phyloP scores from a whole-genome alignment of 2,329 filamentous ascomycete species.

The Cordyceps fumosorosea region DNA sequence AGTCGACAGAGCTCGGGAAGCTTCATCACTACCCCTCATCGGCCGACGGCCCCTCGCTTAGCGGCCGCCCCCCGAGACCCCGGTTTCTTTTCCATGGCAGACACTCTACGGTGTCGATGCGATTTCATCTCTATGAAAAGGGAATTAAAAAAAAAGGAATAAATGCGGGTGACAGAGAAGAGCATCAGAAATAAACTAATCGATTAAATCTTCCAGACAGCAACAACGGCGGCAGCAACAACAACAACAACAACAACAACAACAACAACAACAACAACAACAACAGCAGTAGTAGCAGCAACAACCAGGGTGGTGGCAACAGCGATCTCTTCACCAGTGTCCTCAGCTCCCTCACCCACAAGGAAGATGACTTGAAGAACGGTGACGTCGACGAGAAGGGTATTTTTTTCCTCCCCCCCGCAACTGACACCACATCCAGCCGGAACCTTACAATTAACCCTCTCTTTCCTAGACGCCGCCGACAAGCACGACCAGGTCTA shows the following conservation, averaged over 20 bases:
- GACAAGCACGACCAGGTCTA: conserved; percentile 72
- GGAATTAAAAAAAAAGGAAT: no score
- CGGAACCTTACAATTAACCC: not conserved
- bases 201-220: not conserved
- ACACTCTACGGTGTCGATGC: no score
- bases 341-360: conserved; percentile 40
- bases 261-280: conserved; percentile 30
- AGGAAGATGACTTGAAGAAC: conserved; percentile 40
- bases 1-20: not conserved
- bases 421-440: not conserved
- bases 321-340: conserved; percentile 43
- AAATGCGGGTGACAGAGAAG: no score
- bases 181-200: not conserved
- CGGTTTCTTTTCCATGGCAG: not conserved
- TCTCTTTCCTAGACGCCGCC: conserved; percentile 50
- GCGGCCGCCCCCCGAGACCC: not conserved
- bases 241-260: conserved; percentile 26
- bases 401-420: conserved; percentile 19
- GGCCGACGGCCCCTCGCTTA: conserved; percentile 1
- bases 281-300: not conserved
- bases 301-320: conserved; percentile 32
- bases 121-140: not conserved
- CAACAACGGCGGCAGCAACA: conserved; percentile 29
- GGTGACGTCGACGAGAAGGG: conserved; percentile 46
- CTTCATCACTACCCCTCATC: conserved; percentile 3